These are phyloP conservation scores for Tricholoma furcatifolium DNA, from an alignment of 768 basidiomycete genomes.

Conservation along the genomic window DNA sequence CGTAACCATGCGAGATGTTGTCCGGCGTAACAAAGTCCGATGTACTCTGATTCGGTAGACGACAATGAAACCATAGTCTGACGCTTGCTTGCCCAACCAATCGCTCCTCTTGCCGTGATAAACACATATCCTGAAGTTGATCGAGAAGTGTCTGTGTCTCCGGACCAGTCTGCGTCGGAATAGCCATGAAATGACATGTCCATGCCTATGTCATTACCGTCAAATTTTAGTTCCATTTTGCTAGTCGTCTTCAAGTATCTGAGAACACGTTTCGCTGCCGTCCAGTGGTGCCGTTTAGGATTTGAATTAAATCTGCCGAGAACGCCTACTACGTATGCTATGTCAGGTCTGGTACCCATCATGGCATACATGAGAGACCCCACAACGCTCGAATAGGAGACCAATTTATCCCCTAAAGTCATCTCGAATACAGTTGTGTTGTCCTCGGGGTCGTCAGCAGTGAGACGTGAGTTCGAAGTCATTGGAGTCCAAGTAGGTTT, in stretches of 20 bases:
- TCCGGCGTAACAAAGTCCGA: not conserved
- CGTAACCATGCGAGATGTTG: not conserved
- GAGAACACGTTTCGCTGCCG: not conserved
- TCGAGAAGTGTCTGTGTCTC: not conserved
- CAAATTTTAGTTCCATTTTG: too few species aligned
- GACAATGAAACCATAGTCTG: not conserved
- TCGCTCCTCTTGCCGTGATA: not conserved
- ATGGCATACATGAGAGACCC: too few species aligned
- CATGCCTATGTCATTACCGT: too few species aligned
- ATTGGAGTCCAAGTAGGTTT: not conserved
- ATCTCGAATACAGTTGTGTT: not conserved
- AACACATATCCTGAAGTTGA: not conserved
- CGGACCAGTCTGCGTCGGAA: too few species aligned
- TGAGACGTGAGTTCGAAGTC: not conserved
- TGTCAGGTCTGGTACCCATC: not conserved
- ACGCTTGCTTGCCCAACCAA: not conserved
- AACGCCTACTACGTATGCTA: too few species aligned
- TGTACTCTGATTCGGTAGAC: not conserved
- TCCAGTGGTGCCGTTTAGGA: not conserved
- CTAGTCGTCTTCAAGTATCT: not conserved
- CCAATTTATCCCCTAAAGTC: not conserved
- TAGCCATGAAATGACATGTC: too few species aligned
- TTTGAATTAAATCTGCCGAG: not conserved
- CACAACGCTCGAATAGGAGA: not conserved
- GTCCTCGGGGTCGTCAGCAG: not conserved